A percentile compares a stretch with the other conserved stretches of the same genome.
These are phyloP conservation scores for Colletotrichum sp. DNA, from an alignment of 2,329 filamentous ascomycete species.

Conservation along the genomic window DNA sequence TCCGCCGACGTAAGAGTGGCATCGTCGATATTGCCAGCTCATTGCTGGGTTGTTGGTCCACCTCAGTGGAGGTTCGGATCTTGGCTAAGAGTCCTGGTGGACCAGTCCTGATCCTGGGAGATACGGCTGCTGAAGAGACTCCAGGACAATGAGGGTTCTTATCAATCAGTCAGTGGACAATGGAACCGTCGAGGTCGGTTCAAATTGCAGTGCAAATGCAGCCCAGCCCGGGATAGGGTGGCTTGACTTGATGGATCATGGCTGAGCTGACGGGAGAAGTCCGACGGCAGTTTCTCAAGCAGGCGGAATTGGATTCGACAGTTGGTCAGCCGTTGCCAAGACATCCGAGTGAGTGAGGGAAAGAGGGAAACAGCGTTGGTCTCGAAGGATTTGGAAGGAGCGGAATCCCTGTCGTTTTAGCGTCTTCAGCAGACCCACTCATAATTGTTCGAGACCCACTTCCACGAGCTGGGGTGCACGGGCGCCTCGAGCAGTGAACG, in stretches of 20 bases:
- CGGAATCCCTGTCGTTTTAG: background rate
- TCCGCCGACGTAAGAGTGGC: background rate
- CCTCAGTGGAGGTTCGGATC: background rate
- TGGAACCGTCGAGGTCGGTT: background rate
- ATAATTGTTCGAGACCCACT: background rate
- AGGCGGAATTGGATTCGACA: background rate
- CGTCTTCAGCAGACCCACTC: background rate
- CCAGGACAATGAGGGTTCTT: background rate
- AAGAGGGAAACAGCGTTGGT: background rate
- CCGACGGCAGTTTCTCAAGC: background rate
- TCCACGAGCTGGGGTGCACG: background rate
- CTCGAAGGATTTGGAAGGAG: background rate
- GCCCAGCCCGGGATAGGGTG: background rate
- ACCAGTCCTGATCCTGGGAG: background rate
- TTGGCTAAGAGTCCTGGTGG: background rate
- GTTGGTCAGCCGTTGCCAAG: background rate
- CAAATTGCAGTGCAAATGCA: background rate
- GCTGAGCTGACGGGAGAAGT: background rate
- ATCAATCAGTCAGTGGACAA: background rate
- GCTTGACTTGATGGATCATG: background rate
- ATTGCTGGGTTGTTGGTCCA: background rate
- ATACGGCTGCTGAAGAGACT: no score
- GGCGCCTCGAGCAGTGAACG: background rate
- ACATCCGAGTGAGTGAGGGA: background rate
- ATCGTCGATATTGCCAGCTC: background rate